These are phyloP conservation scores for Elaeis guineensis DNA, from an alignment of 176 grass and related monocot species.

Conservation along the genomic window DNA sequence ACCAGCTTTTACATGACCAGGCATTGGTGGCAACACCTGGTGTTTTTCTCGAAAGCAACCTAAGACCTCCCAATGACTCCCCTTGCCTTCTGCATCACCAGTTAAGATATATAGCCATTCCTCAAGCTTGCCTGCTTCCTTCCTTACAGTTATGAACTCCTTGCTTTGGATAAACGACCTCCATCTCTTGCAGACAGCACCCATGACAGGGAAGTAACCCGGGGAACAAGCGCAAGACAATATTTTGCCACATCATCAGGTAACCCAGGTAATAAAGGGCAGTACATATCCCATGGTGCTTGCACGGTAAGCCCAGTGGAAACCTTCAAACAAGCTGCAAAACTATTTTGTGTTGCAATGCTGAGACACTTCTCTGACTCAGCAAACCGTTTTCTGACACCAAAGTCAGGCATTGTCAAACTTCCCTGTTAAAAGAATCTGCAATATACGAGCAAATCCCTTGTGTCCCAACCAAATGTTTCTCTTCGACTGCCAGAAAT, in stretches of 20 bases:
- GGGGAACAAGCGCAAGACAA: constrained; percentile 49
- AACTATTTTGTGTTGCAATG: constrained; percentile 2
- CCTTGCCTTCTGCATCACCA: constrained; percentile 22
- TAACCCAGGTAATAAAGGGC: constrained; percentile 43
- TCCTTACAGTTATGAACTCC: constrained; percentile 49
- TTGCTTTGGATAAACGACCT: constrained; percentile 48
- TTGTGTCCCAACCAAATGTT: background rate
- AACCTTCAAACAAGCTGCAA: constrained; percentile 9
- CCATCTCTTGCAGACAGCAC: constrained; percentile 65
- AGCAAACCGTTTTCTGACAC: background rate
- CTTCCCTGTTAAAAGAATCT: background rate
- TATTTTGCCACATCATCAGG: constrained; percentile 61
- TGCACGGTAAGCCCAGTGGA: constrained; percentile 4
- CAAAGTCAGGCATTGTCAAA: constrained; percentile 27
- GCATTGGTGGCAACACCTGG: constrained; percentile 55
- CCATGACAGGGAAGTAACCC: constrained; percentile 36
- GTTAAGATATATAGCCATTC: constrained; percentile 56
- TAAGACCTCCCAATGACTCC: constrained; percentile 43
- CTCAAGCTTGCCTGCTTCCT: constrained; percentile 36
- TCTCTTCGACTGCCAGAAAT: constrained; percentile 18
- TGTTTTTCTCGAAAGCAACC: constrained; percentile 25
- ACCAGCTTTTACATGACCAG: constrained; percentile 30
- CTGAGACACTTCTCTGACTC: constrained; percentile 11
- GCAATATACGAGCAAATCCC: background rate
- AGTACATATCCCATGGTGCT: constrained; percentile 15